These are phyloP conservation scores for Aegilops umbellulata DNA, from an alignment of 176 grass and related monocot species.

Conservation along the genomic window DNA sequence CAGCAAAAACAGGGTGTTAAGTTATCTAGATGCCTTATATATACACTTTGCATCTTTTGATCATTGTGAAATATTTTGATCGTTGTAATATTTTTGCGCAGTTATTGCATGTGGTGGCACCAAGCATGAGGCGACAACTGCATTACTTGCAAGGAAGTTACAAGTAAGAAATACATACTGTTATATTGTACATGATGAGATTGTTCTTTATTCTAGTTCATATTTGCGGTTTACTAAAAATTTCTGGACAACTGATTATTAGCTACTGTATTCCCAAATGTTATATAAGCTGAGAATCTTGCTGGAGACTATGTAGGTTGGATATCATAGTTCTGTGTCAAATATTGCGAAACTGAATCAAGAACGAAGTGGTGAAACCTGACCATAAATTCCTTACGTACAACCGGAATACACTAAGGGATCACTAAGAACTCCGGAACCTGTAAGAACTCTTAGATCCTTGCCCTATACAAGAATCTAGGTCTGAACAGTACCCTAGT, in stretches of 20 bases:
- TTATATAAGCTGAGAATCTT: not conserved
- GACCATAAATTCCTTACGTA: not conserved
- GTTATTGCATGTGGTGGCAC: slow-evolving; percentile 46
- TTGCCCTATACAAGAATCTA: not conserved
- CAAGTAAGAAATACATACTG: slow-evolving; percentile 29
- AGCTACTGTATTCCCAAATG: not conserved
- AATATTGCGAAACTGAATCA: not conserved
- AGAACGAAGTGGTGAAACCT: not conserved
- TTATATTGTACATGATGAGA: not conserved
- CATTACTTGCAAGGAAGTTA: slow-evolving; percentile 27
- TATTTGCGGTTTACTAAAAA: not conserved
- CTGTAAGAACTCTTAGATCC: not conserved
- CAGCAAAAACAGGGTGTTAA: not conserved
- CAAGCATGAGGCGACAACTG: slow-evolving; percentile 35
- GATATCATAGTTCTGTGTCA: not conserved
- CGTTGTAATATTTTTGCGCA: not conserved
- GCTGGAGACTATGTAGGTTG: not conserved
- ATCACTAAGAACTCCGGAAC: not conserved
- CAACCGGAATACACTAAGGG: not conserved
- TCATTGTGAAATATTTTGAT: slow-evolving; percentile 2
- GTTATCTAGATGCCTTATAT: not conserved
- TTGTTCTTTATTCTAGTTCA: not conserved
- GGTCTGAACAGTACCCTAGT: not conserved
- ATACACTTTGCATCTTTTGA: slow-evolving; percentile 13
- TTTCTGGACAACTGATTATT: not conserved